These are phyloP conservation scores for Cinchona pubescens DNA, from an alignment of 257 asterid genomes.

Conservation along the genomic window DNA sequence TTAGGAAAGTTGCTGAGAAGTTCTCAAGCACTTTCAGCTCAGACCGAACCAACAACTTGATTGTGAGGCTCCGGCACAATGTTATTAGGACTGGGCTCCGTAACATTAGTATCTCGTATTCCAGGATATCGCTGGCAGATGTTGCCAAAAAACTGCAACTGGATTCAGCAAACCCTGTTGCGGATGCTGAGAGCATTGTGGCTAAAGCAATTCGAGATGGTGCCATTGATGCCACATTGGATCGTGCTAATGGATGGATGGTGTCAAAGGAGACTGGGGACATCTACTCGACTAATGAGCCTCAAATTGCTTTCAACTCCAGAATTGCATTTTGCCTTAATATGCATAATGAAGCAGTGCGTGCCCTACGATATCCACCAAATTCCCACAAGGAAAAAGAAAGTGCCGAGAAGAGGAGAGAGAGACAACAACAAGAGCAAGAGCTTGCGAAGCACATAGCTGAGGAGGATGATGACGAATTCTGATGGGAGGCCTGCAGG, in stretches of 20 bases:
- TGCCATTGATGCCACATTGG: conserved; percentile 82
- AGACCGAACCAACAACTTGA: conserved; percentile 77
- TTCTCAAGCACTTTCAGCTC: conserved; percentile 64
- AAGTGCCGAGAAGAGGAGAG: conserved; percentile 91
- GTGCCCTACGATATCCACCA: conserved; percentile 83
- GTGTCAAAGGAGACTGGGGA: conserved; percentile 90
- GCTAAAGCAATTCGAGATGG: conserved; percentile 87
- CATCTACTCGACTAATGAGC: conserved; percentile 84
- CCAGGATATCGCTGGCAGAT: conserved; percentile 71
- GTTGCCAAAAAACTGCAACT: conserved; percentile 75
- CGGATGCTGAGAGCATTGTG: conserved; percentile 87
- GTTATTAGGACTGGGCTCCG: conserved; percentile 87
- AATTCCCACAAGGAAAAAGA: conserved; percentile 87
- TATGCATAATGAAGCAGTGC: conserved; percentile 90
- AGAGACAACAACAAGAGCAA: conserved; percentile 86
- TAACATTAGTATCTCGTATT: conserved; percentile 85
- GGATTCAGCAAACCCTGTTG: conserved; percentile 77
- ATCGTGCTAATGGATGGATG: conserved; percentile 77
- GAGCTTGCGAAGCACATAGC: conserved; percentile 93
- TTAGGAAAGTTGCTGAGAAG: conserved; percentile 70
- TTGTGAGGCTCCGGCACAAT: conserved; percentile 82
- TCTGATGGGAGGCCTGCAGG: conserved; percentile 24
- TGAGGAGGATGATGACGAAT: conserved; percentile 89
- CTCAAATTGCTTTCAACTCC: conserved; percentile 79
- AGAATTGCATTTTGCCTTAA: conserved; percentile 85